Evolutionary conservation across 345 rosid species (phyloP).

Genomic region (sweet orange (Citrus sinensis)): DVS_A1.0 CM039165.1:36215001-36215500

Average conservation of each 20-base stretch:
- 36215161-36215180: not conserved
- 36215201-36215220: not conserved
- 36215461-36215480: slow-evolving; percentile 27
- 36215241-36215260: not conserved
- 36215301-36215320: not conserved
- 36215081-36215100: not conserved
- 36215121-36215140: slow-evolving; percentile 24
- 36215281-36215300: not conserved
- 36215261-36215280: slow-evolving; percentile 4
- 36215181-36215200: not conserved
- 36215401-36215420: slow-evolving; percentile 24
- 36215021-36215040: slow-evolving; percentile 12
- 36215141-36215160: not conserved
- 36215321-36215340: slow-evolving; percentile 18
- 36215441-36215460: slow-evolving; percentile 30
- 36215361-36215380: slow-evolving; percentile 24
- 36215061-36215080: slow-evolving; percentile 10
- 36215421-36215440: slow-evolving; percentile 36
- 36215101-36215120: slow-evolving; percentile 19
- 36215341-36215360: slow-evolving; percentile 34
- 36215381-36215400: slow-evolving; percentile 29
- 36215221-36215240: not conserved
- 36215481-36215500: not conserved
- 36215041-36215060: not conserved
- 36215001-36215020: slow-evolving; percentile 11